phyloP scores from a whole-genome alignment of 495 filamentous ascomycete species.

The Podospora australis region DNA sequence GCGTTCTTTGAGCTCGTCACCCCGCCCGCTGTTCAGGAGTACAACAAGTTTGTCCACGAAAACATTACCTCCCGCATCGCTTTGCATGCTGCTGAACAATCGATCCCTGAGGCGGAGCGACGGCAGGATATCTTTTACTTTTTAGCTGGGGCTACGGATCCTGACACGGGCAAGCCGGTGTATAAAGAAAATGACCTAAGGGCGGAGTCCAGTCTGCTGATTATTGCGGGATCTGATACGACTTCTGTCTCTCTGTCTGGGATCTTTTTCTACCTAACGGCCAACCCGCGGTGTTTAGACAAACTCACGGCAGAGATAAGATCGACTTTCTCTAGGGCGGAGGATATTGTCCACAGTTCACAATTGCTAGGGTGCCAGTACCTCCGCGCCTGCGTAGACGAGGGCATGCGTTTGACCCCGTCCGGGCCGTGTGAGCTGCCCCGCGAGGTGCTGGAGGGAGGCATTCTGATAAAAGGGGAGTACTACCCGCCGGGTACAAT shows the following conservation, averaged over 20 bases:
- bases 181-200: not conserved
- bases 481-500: not conserved
- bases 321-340: not conserved
- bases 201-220: not conserved
- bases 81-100: not conserved
- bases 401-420: not conserved
- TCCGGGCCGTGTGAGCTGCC: not conserved
- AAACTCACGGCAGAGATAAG: not conserved
- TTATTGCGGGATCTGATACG: not conserved
- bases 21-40: not conserved
- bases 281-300: not conserved
- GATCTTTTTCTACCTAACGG: not conserved
- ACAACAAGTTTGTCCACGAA: not conserved
- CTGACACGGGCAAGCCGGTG: not conserved
- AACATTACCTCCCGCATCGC: not conserved
- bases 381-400: not conserved
- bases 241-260: not conserved
- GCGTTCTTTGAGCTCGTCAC: conserved; percentile 1
- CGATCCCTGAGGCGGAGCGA: not conserved
- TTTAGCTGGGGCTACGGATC: not conserved
- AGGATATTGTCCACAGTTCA: not conserved
- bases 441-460: not conserved
- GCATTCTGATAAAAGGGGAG: not conserved
- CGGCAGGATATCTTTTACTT: not conserved
- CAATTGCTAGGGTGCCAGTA: not conserved